Base-by-base conservation (phyloP, 495 filamentous ascomycete species). In the Staphylotrichum tortipilum region DNA sequence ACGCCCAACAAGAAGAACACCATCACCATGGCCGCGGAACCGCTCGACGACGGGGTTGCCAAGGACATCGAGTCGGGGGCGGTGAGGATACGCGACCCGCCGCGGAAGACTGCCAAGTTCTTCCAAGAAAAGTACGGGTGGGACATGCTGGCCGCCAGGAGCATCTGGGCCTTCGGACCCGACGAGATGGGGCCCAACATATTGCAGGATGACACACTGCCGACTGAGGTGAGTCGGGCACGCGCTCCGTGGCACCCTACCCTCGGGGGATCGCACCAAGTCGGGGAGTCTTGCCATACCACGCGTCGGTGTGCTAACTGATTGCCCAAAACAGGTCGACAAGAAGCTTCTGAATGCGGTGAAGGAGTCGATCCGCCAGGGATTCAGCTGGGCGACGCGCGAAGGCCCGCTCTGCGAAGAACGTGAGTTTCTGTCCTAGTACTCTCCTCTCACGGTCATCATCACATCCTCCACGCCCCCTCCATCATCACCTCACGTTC, bases 1-100 rank as follows among this genome's bases (percentile, higher is more conserved):
- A 98, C 92, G 4, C 92, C 92, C 7, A 98, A 98, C 68, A 97
- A 98, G 64, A 95, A 95, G 70, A 98, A 97, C 70, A 96, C 95
- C 67, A 86, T 98, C 63, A 98, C 92, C 40, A 95, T 97, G 88
- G 84, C 95, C 38, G 92, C 94, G 21, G 92, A 97, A 59, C 89
- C 91, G 14, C 70, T 98, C 35, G 92, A 98, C 60, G 81, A 90
- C 44, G 94, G 91, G 14, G 94, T 98, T 55, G 88, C 90, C 14
- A 85, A 90, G 60, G 92, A 97, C 58, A 97, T 98, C 53, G 92
- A 97, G 69, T 83, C 79, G 55, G 89, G 90, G 36, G 81, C 77
- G 45, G 92, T 98, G 54, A 86, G 74, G 53, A 95, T 98, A 71
- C 89, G 85, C 60, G 92, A 95, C 64, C 89, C 92, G 3, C 85